A percentile compares a stretch with the other conserved stretches of the same genome.
These are phyloP conservation scores for Austroboletus olivaceoglutinosus DNA, from an alignment of 1,284 basidiomycete genomes.

Conservation along the genomic window DNA sequence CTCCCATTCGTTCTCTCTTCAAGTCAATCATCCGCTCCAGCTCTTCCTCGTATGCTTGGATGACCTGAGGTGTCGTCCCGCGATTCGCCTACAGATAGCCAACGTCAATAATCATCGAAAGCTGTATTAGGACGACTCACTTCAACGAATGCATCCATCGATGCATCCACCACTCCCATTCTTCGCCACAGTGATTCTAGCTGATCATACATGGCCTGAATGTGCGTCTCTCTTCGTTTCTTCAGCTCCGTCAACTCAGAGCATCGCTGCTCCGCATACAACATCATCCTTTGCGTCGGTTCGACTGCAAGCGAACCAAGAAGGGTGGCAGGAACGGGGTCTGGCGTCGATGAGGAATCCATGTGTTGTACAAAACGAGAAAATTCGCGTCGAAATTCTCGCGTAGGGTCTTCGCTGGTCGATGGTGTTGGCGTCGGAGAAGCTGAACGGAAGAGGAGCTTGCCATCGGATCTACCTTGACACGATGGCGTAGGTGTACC, in stretches of 20 bases:
- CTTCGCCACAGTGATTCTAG: conserved; percentile 80
- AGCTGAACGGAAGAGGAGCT: conserved; percentile 28
- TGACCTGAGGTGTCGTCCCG: conserved; percentile 73
- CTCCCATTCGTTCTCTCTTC: conserved; percentile 83
- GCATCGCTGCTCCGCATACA: conserved; percentile 60
- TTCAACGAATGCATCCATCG: conserved; percentile 83
- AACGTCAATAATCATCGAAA: neutral
- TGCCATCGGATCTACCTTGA: conserved; percentile 31
- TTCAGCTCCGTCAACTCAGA: conserved; percentile 68
- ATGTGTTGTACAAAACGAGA: conserved; percentile 58
- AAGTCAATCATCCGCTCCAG: conserved; percentile 87
- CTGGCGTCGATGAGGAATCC: conserved; percentile 54
- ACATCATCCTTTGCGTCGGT: conserved; percentile 60
- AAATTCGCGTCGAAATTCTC: conserved; percentile 58
- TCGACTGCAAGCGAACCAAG: conserved; percentile 56
- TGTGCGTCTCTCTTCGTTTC: conserved; percentile 65
- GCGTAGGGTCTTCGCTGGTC: conserved; percentile 15
- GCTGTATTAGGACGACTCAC: conserved; percentile 26
- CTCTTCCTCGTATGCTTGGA: conserved; percentile 85
- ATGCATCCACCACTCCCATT: conserved; percentile 66
- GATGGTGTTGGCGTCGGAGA: conserved; percentile 26
- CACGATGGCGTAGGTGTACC: conserved; percentile 50
- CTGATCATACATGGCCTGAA: conserved; percentile 85
- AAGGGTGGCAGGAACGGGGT: conserved; percentile 39
- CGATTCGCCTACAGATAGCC: conserved; percentile 41